Percentiles rank a stretch among this genome's conserved stretches.
phyloP scores from a whole-genome alignment of 2,329 filamentous ascomycete species.

The Magnaporthiopsis incrustans region DNA sequence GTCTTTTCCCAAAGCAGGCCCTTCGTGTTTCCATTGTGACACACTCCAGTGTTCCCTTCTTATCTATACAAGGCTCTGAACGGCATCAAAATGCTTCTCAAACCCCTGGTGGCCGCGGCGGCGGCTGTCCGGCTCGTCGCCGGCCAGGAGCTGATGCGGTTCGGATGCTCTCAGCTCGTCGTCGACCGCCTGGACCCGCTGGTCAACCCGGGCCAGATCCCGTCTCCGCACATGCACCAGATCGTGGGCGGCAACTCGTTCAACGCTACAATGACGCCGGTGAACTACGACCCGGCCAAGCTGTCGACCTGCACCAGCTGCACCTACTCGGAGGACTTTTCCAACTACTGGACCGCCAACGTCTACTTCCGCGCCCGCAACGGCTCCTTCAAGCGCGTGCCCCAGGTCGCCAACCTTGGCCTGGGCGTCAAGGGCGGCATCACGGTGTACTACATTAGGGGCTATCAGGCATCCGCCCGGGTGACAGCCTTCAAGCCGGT shows the following conservation, averaged over 20 bases:
- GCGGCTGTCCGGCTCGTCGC: conserved; percentile 15
- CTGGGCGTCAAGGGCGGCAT: conserved; percentile 12
- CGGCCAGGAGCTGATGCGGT: conserved; percentile 28
- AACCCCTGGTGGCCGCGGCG: conserved; percentile 18
- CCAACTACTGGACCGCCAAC: conserved; percentile 23
- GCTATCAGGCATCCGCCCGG: conserved; percentile 11
- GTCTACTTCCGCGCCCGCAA: conserved; percentile 14
- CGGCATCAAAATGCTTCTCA: conserved; percentile 18
- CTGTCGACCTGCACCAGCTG: conserved; percentile 13
- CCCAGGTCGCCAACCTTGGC: conserved; percentile 12
- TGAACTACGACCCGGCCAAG: conserved; percentile 9
- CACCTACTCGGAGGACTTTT: conserved; percentile 22
- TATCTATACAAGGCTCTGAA: conserved; percentile 25
- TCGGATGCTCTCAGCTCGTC: conserved; percentile 26
- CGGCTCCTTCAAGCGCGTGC: conserved; percentile 13
- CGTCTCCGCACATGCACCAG: conserved; percentile 14
- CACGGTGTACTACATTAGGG: conserved; percentile 13
- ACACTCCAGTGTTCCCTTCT: neutral
- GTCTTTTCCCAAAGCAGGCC: too few relatives aligned
- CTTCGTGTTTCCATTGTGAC: neutral
- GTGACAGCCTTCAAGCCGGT: conserved; percentile 13
- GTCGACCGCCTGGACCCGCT: conserved; percentile 20
- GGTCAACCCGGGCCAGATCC: conserved; percentile 12
- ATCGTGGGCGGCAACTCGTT: conserved; percentile 19
- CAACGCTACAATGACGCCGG: conserved; percentile 18